Conservation (phyloP, 2,329 filamentous ascomycete genomes). For the Cercospora sp. region DNA sequence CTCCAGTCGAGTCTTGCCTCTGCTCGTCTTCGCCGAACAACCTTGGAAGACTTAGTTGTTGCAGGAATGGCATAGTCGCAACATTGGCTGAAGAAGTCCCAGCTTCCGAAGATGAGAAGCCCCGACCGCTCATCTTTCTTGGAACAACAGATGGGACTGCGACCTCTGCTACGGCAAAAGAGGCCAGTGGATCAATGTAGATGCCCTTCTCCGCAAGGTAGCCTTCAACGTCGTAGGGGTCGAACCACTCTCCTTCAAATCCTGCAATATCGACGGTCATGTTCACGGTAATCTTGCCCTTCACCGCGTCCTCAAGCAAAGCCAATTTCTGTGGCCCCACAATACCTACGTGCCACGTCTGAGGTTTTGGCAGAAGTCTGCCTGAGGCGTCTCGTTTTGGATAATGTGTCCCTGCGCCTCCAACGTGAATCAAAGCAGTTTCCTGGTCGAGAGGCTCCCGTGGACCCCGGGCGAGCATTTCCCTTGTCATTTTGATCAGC, state of each 20-base stretch:
- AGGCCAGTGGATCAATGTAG: slow-evolving; percentile 59
- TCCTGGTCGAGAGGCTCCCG: slow-evolving; percentile 58
- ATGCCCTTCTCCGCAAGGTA: slow-evolving; percentile 68
- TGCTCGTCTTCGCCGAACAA: neutral
- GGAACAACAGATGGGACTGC: neutral
- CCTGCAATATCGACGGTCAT: slow-evolving; percentile 57
- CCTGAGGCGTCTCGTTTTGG: slow-evolving; percentile 49
- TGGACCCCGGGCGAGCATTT: slow-evolving; percentile 41
- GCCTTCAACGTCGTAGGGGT: slow-evolving; percentile 72
- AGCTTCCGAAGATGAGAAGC: neutral
- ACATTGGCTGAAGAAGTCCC: neutral
- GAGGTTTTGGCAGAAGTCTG: slow-evolving; percentile 53
- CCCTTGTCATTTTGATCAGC: slow-evolving; percentile 39
- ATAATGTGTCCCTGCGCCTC: slow-evolving; percentile 68
- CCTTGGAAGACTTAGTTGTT: neutral
- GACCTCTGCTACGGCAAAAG: slow-evolving; percentile 60
- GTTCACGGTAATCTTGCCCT: slow-evolving; percentile 32
- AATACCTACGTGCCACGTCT: slow-evolving; percentile 32
- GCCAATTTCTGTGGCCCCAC: slow-evolving; percentile 35
- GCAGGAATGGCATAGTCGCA: neutral
- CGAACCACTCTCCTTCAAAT: slow-evolving; percentile 74
- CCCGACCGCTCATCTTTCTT: neutral
- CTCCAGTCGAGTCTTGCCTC: no score
- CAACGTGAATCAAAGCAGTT: slow-evolving; percentile 64
- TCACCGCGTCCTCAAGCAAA: slow-evolving; percentile 30